Evolutionary conservation across 805 yeast genomes (phyloP).

Genomic region (Limtongia smithiae): DNA sequence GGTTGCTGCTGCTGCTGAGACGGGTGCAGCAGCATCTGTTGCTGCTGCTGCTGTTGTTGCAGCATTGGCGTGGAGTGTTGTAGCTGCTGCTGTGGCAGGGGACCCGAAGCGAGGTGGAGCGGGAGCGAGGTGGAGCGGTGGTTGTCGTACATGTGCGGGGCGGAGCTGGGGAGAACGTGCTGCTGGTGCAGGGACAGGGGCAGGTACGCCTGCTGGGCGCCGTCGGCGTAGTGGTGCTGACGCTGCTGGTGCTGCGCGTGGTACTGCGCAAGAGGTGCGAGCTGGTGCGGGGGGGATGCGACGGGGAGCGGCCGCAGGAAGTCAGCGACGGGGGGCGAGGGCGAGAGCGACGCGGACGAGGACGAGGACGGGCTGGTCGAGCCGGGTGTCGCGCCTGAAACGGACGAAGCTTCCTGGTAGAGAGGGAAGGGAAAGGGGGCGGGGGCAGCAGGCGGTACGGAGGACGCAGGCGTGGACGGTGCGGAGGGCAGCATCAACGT

Average conservation of each 20-base stretch:
- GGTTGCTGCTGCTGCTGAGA: neutral
- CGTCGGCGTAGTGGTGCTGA: slow-evolving; percentile 1
- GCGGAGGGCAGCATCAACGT: slow-evolving; percentile 2
- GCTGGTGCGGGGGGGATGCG: slow-evolving; percentile 1
- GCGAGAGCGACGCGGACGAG: slow-evolving; percentile 1
- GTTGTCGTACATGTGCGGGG: neutral
- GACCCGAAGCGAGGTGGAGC: neutral
- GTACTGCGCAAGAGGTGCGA: slow-evolving; percentile 2
- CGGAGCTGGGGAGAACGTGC: too few relatives aligned
- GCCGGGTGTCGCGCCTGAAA: too few relatives aligned
- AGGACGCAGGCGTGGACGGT: neutral
- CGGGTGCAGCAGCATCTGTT: neutral
- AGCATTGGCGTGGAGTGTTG: too few relatives aligned
- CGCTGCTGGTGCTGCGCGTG: slow-evolving; percentile 11
- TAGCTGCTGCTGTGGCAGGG: slow-evolving; percentile 1
- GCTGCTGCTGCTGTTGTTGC: slow-evolving; percentile 4
- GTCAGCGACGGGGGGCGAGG: slow-evolving; percentile 1
- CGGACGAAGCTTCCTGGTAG: too few relatives aligned
- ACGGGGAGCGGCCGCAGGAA: neutral
- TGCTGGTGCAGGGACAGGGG: slow-evolving; percentile 6
- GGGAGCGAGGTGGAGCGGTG: neutral
- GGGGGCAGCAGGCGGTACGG: neutral
- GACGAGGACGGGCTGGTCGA: slow-evolving; percentile 1
- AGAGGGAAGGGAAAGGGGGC: neutral
- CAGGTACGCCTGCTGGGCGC: slow-evolving; percentile 3